Evolutionary conservation across 2,329 filamentous ascomycete genomes (phyloP).

Genomic region (Penicillium vulpinum): DNA sequence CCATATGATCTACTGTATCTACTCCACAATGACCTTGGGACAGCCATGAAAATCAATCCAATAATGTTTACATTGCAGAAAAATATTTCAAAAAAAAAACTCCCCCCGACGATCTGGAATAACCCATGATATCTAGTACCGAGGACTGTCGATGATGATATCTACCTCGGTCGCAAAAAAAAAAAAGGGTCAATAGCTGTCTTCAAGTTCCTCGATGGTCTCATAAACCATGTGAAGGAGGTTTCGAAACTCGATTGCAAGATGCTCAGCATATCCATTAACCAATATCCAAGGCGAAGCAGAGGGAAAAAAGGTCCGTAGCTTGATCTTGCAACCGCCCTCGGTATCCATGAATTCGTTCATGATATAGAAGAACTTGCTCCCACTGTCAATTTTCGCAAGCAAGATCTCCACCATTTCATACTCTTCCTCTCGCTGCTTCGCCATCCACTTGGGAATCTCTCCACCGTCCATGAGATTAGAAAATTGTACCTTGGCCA

Average conservation of each 20-base stretch:
- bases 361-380: conserved; percentile 5
- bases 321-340: conserved; percentile 4
- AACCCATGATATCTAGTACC: neutral
- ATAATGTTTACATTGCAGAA: neutral
- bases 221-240: conserved; percentile 1
- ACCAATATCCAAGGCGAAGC: conserved; percentile 3
- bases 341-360: conserved; percentile 8
- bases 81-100: neutral
- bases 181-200: conserved; percentile 4
- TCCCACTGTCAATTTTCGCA: conserved; percentile 4
- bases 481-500: conserved; percentile 3
- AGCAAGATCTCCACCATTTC: conserved; percentile 3
- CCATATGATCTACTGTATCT: neutral
- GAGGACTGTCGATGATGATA: neutral
- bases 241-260: conserved; percentile 7
- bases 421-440: neutral
- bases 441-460: neutral
- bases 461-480: neutral
- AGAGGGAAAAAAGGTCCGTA: conserved; percentile 5
- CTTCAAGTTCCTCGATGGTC: neutral
- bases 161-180: neutral
- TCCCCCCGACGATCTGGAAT: neutral
- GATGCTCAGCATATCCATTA: conserved; percentile 4
- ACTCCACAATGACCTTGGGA: neutral
- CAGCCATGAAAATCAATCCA: neutral